A percentile compares a stretch with the other conserved stretches of the same genome.
Conservation (phyloP, 208 protist species). For the Leishmania turanica region DNA sequence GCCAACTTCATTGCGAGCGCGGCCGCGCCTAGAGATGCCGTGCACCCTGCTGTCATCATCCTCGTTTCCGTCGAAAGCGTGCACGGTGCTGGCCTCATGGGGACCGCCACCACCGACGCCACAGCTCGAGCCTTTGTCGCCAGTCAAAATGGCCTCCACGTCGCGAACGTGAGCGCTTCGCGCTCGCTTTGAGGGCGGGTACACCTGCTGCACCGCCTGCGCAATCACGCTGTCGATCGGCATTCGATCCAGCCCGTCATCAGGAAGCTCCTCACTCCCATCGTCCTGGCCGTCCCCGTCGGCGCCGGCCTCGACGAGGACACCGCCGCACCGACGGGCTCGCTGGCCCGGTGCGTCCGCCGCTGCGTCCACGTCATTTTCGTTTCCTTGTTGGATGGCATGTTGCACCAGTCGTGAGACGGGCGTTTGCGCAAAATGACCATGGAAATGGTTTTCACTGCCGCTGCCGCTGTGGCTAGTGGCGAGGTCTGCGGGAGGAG, state of each 20-base stretch:
- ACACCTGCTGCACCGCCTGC: constrained; percentile 23
- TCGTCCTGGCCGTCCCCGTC: constrained; percentile 48
- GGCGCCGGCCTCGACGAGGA: background rate
- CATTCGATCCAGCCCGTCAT: constrained; percentile 51
- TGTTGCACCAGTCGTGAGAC: constrained; percentile 19
- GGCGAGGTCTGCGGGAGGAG: background rate
- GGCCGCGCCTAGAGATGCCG: background rate
- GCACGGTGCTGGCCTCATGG: background rate
- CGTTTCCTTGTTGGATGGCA: constrained; percentile 11
- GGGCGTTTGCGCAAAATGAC: background rate
- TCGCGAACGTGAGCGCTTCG: constrained; percentile 11
- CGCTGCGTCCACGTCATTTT: background rate
- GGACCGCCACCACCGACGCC: background rate
- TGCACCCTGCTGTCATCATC: background rate
- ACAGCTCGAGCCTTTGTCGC: background rate
- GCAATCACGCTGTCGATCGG: constrained; percentile 40
- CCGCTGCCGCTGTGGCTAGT: background rate
- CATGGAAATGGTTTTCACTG: constrained; percentile 3
- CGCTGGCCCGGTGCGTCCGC: background rate
- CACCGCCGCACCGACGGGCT: background rate
- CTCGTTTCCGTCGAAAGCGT: background rate
- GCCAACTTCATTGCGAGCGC: background rate
- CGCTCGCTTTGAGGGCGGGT: constrained; percentile 9
- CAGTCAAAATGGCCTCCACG: background rate
- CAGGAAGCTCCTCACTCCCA: constrained; percentile 60